Percentiles rank a stretch among this genome's conserved stretches.
phyloP scores from a whole-genome alignment of 768 basidiomycete species.

The Lentinula sp. region DNA sequence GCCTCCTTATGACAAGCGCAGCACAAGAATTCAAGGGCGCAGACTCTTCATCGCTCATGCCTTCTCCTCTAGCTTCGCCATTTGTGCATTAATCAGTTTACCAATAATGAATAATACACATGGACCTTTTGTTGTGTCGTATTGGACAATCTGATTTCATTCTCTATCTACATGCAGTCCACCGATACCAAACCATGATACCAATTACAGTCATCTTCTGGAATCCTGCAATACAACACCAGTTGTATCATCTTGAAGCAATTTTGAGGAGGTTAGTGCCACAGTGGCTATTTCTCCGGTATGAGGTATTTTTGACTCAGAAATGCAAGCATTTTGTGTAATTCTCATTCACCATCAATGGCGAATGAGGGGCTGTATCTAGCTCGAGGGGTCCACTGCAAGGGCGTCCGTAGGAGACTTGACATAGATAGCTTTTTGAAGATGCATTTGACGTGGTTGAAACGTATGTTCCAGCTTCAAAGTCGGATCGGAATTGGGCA shows the following conservation, averaged over 20 bases:
- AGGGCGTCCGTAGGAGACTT: too few relatives aligned
- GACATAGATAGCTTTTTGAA: too few relatives aligned
- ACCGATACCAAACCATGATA: neutral
- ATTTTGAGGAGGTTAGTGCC: too few relatives aligned
- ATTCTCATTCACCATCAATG: too few relatives aligned
- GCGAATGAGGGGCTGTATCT: too few relatives aligned
- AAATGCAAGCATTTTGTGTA: too few relatives aligned
- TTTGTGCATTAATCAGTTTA: slow-evolving; percentile 18
- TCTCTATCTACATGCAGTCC: neutral
- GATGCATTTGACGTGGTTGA: too few relatives aligned
- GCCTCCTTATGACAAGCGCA: slow-evolving; percentile 69
- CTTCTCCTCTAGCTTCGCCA: slow-evolving; percentile 24
- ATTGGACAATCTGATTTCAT: neutral
- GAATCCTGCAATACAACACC: neutral
- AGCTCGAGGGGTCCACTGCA: too few relatives aligned
- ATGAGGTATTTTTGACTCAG: too few relatives aligned
- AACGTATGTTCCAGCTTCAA: too few relatives aligned
- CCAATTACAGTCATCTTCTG: neutral
- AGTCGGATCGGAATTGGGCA: too few relatives aligned
- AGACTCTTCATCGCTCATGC: slow-evolving; percentile 21
- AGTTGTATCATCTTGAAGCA: neutral
- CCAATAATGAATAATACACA: neutral
- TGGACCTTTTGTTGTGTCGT: neutral
- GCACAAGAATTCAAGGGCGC: slow-evolving; percentile 54
- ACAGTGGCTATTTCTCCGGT: too few relatives aligned